These are phyloP conservation scores for Ciborinia camelliae DNA, from an alignment of 2,329 filamentous ascomycete species.

Conservation along the genomic window DNA sequence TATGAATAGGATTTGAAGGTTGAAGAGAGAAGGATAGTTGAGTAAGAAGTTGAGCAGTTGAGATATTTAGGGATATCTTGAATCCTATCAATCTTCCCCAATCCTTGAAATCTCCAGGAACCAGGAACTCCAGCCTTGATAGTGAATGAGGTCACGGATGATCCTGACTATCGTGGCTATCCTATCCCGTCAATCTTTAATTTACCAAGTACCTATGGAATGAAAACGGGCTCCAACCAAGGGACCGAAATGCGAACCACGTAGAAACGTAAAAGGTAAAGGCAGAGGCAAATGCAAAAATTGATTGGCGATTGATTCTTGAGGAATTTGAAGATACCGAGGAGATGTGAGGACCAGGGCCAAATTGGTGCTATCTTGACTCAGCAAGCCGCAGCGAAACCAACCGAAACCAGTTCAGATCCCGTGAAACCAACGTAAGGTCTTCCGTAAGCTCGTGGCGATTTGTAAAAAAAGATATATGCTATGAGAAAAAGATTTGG, in stretches of 20 bases:
- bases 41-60: not conserved
- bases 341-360: not conserved
- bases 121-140: not conserved
- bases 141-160: conserved; percentile 17
- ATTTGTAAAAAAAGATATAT: not conserved
- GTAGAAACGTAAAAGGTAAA: not conserved
- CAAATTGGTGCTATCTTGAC: conserved; percentile 11
- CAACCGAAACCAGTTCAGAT: not conserved
- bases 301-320: conserved; percentile 7
- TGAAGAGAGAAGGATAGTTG: not conserved
- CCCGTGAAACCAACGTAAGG: conserved; percentile 9
- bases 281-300: not conserved
- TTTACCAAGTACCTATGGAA: not conserved
- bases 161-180: not conserved
- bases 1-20: not conserved
- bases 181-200: not conserved
- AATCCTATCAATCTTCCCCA: conserved; percentile 2
- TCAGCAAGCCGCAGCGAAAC: conserved; percentile 14
- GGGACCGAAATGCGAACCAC: conserved; percentile 10
- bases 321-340: not conserved
- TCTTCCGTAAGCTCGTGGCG: conserved; percentile 14
- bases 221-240: conserved; percentile 12
- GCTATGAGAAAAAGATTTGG: not conserved
- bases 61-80: conserved; percentile 9
- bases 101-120: conserved; percentile 3